Percentiles rank a stretch among this genome's conserved stretches.
phyloP scores from a whole-genome alignment of 2,329 filamentous ascomycete species.

The Eutypa lata region DNA sequence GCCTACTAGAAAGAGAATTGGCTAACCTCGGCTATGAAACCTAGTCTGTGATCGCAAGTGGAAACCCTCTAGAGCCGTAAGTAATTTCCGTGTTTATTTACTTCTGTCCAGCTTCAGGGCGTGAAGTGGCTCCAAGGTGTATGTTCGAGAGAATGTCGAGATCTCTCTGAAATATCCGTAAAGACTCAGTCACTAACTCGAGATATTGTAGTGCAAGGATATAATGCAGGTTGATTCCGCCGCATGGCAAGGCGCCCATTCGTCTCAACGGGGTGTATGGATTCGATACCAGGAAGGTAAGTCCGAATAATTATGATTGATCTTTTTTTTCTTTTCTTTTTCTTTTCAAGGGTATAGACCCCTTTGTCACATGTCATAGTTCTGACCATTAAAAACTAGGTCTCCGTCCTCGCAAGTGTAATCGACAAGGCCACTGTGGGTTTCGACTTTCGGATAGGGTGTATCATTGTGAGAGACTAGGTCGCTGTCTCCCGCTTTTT shows the following conservation, averaged over 20 bases:
- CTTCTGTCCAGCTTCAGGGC: too few relatives aligned
- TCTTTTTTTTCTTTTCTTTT: not conserved
- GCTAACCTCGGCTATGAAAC: too few relatives aligned
- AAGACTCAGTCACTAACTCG: too few relatives aligned
- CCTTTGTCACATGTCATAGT: not conserved
- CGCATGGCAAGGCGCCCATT: not conserved
- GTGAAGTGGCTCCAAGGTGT: too few relatives aligned
- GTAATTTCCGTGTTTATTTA: too few relatives aligned
- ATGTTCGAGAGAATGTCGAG: too few relatives aligned
- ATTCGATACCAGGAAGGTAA: slow-evolving; percentile 6
- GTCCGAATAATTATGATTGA: not conserved
- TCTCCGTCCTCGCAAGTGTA: slow-evolving; percentile 3
- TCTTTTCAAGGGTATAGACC: not conserved
- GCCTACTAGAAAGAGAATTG: too few relatives aligned
- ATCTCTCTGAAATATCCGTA: too few relatives aligned
- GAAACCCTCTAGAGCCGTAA: slow-evolving; percentile 2
- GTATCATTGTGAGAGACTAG: slow-evolving; percentile 9
- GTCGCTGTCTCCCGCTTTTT: slow-evolving; percentile 11
- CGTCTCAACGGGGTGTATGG: not conserved
- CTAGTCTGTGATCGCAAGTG: slow-evolving; percentile 8
- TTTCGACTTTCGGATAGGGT: slow-evolving; percentile 10
- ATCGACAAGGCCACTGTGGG: not conserved
- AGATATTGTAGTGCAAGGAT: too few relatives aligned
- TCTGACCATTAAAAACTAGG: not conserved
- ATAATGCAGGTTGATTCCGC: slow-evolving; percentile 10